These are phyloP conservation scores for Kodamaea plutei DNA, from an alignment of 1,139 yeast genomes.

Conservation along the genomic window DNA sequence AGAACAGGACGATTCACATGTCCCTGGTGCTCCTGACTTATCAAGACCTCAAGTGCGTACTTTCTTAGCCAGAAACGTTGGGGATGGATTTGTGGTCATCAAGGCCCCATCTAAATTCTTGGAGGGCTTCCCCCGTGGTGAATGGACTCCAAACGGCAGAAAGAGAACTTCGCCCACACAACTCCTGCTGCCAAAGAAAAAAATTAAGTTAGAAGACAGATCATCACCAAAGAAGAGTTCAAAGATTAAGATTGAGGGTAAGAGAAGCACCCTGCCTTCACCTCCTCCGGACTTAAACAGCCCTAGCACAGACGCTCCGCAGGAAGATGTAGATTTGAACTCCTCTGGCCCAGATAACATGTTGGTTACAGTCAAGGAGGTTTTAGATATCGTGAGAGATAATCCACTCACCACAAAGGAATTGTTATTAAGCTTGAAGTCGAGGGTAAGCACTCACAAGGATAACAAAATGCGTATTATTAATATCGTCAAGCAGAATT, in stretches of 20 bases:
- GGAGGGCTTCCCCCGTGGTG: slow-evolving; percentile 69
- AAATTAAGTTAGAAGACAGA: slow-evolving; percentile 30
- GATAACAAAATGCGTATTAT: slow-evolving; percentile 69
- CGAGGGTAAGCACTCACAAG: slow-evolving; percentile 62
- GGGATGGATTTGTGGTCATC: slow-evolving; percentile 64
- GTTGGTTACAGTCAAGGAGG: slow-evolving; percentile 66
- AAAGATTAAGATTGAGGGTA: slow-evolving; percentile 12
- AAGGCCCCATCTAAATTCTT: slow-evolving; percentile 62
- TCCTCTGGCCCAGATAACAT: slow-evolving; percentile 40
- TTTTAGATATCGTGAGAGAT: slow-evolving; percentile 57
- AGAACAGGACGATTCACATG: slow-evolving; percentile 30
- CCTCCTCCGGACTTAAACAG: slow-evolving; percentile 10
- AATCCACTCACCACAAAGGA: slow-evolving; percentile 66
- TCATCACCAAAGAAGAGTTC: slow-evolving; percentile 12
- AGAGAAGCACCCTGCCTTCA: slow-evolving; percentile 18
- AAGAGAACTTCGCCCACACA: slow-evolving; percentile 29
- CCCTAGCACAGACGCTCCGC: slow-evolving; percentile 6
- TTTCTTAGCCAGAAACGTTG: slow-evolving; percentile 46
- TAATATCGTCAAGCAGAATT: slow-evolving; percentile 62
- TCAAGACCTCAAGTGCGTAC: slow-evolving; percentile 20
- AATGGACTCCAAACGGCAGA: slow-evolving; percentile 73
- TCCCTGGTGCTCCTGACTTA: slow-evolving; percentile 15
- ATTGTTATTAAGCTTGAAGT: slow-evolving; percentile 56
- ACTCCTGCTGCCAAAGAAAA: slow-evolving; percentile 34
- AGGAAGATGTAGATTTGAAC: slow-evolving; percentile 23